Base-by-base conservation (phyloP, 768 basidiomycete genomes). In the Mycena polygramma region DNA sequence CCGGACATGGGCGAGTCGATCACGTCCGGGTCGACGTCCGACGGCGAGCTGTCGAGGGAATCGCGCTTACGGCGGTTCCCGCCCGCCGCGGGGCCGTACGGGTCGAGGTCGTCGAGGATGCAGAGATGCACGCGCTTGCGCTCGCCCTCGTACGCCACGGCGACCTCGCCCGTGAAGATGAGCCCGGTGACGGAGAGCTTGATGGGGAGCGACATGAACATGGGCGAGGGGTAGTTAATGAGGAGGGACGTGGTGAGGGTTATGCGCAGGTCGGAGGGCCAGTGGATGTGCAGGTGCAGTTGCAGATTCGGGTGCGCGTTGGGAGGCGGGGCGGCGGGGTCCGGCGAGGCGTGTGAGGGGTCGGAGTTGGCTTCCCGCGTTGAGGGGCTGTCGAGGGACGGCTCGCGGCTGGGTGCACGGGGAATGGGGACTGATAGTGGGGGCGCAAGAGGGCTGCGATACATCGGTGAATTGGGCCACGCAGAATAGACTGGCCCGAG, bases 171-270 rank as follows among this genome's bases (percentile, higher is more conserved):
- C 15, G 87, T 87, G 79, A 99, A 94, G 17, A 96, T 84, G 67
- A 99, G 85, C 0, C 95, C 94, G 0, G 93, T 97, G 35, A 99
- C 89, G n/a, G 92, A 93, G 63, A 99, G 90, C 76, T 94, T 93
- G 79, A 99, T 94, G 9, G 98, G 98, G 30, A 99, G 87, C 17
- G 94, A 92, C 97, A 99, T 98, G 86, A 99, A 99, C 79, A 93
- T 89, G 0, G 93, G 92, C 0, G 96, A 96, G 7, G 98, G 98
- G 79, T 99, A 98, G 81, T 99, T 98, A 81, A 99, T 96, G 70
- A 96, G 89, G 35, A 99, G 87, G 11, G 95, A 97, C 0, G 98
- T 99, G 37, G 94, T 91, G 64, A 99, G 86, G 10, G 94, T 94
- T 74, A 99, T 85, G 19, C 94, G 92, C 11, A 99, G 85, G 79